phyloP scores from a whole-genome alignment of 2,329 filamentous ascomycete species.

The Hypomyces rosellus region DNA sequence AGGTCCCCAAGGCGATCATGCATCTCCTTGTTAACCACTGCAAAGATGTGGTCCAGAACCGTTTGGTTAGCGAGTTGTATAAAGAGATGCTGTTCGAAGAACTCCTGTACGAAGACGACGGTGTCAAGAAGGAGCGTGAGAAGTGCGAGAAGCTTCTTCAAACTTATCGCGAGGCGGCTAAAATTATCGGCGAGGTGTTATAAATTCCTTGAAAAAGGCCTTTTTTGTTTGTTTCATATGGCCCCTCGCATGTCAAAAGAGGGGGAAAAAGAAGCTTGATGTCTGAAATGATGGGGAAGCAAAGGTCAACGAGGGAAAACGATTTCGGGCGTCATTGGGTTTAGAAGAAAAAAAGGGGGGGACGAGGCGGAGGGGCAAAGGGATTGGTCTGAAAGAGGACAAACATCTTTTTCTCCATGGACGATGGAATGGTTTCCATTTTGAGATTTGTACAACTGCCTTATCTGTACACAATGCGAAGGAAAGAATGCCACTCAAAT shows the following conservation, averaged over 20 bases:
- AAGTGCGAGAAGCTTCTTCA: conserved; percentile 95
- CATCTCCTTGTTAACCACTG: conserved; percentile 97
- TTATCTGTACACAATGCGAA: conserved; percentile 10
- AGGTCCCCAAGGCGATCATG: conserved; percentile 98
- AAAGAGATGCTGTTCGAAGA: conserved; percentile 87
- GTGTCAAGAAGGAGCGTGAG: conserved; percentile 93
- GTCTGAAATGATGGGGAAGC: not conserved
- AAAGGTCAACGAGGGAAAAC: conserved; percentile 24
- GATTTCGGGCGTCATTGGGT: conserved; percentile 8
- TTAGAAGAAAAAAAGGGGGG: conserved; percentile 1
- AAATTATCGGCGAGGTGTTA: conserved; percentile 95
- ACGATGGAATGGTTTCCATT: conserved; percentile 2
- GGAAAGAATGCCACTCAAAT: not conserved
- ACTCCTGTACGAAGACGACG: conserved; percentile 93
- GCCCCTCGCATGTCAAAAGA: too few species aligned
- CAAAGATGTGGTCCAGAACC: conserved; percentile 96
- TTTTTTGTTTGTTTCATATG: too few species aligned
- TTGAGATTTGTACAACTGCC: conserved; percentile 7
- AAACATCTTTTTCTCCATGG: not conserved
- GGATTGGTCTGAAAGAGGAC: not conserved
- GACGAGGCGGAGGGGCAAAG: not conserved
- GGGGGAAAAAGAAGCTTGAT: not conserved
- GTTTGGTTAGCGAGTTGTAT: conserved; percentile 92
- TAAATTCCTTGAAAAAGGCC: conserved; percentile 33
- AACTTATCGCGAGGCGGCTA: conserved; percentile 95